Base-by-base conservation (phyloP, 345 rosid genomes). In the Acer negundo region DNA sequence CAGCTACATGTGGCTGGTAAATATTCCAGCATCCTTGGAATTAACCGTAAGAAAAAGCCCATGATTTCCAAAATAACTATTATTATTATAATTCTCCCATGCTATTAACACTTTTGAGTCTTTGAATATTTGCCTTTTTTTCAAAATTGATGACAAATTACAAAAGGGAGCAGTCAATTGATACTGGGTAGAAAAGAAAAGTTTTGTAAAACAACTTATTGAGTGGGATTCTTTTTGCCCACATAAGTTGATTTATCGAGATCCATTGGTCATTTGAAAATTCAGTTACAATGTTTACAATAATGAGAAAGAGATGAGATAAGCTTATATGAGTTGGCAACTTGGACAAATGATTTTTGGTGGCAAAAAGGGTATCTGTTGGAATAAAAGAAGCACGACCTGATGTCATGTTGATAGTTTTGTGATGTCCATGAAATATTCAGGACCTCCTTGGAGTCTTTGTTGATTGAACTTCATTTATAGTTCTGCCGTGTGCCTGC, bases 401-500 rank as follows among this genome's bases (percentile, higher is more conserved):
- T 24, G 61, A 46, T 15, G 6, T 24, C 23, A 28, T 17, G 42
- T 35, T 17, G 69, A 38, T 10, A 65, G n/a, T 65, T 65, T 35
- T 31, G 10, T 64, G 23, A 35, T 65, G 69, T 17, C 69, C 10
- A 1, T 35, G 23, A 65, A 16, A 65, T 65, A n/a, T 65, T 35
- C 46, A 17, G 4, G 47, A 65, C 35, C n/a, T 65, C 12, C 13
- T 35, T 35, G 8, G 26, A 7, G 31, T 49, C 31, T 49, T 69
- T 70, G 62, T n/a, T 22, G 72, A 38, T 56, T 72, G 51, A 20
- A 19, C 62, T 70, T 53, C 42, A 70, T 53, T 44, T 58, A 31
- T 22, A 16, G 49, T 42, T 62, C 38, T 58, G 10, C 17, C 55
- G 23, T 71, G 23, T 20, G 4, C 31, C 66, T 56, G 19, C 20